Evolutionary conservation across 1,284 basidiomycete genomes (phyloP).

Genomic region (Cystobasidium sp.): DNA sequence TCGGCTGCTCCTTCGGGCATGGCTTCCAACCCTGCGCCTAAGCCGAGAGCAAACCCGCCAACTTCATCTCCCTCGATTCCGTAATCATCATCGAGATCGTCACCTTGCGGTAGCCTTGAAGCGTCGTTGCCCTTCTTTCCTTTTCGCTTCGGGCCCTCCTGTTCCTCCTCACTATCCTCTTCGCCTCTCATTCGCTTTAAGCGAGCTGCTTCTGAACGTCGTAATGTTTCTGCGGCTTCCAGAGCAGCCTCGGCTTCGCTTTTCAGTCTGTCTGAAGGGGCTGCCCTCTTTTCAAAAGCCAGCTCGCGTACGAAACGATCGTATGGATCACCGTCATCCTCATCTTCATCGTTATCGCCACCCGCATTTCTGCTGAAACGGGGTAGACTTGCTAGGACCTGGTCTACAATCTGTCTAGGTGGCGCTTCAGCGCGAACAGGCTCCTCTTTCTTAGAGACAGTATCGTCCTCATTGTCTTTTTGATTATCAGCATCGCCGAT

Average conservation of each 20-base stretch:
- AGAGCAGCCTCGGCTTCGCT: constrained; percentile 91
- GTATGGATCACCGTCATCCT: constrained; percentile 61
- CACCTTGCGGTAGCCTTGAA: constrained; percentile 61
- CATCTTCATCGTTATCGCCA: not conserved
- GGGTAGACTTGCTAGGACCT: constrained; percentile 23
- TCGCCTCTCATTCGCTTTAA: constrained; percentile 74
- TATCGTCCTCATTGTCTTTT: too few relatives aligned
- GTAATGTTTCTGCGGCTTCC: constrained; percentile 83
- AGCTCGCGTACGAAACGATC: constrained; percentile 90
- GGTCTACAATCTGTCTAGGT: not conserved
- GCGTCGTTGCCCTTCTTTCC: constrained; percentile 57
- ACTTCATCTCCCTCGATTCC: constrained; percentile 62
- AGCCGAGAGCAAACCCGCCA: constrained; percentile 55
- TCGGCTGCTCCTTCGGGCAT: not conserved
- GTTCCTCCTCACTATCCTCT: constrained; percentile 56
- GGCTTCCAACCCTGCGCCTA: constrained; percentile 42
- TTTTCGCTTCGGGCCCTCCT: constrained; percentile 59
- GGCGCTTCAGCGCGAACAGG: too few relatives aligned
- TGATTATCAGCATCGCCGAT: constrained; percentile 44
- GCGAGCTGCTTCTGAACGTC: constrained; percentile 81
- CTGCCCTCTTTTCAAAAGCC: constrained; percentile 89
- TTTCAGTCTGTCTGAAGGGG: constrained; percentile 93
- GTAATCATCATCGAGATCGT: constrained; percentile 94
- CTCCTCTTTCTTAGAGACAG: too few relatives aligned
- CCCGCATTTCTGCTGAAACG: not conserved